Evolutionary conservation across 139 green algal genomes (phyloP), one percentile per base, ranked within the genome.

Genomic region (Edaphochlamys debaryana): DNA sequence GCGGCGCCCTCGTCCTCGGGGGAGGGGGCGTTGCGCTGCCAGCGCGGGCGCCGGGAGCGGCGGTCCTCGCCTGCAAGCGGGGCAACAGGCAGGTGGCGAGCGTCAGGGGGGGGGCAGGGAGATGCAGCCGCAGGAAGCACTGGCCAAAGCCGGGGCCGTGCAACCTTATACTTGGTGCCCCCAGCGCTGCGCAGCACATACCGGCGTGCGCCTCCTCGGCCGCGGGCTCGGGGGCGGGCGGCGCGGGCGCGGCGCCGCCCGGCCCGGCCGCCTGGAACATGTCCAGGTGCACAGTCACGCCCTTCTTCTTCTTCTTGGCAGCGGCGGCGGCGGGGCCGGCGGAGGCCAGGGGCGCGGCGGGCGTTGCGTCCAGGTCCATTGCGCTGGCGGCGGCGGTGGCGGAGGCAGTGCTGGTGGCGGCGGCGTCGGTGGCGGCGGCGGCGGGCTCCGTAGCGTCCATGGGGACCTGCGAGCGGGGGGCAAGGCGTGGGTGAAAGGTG

Each of bases 261-360:
- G 30, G 15, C 11, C 56, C 60, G 3, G 29, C 40, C 7, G 75
- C 19, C 41, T 72, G 52, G 25, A 73, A 73, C 23, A 52, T 54
- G 41, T 81, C 75, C 42, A 71, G 75, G 75, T 69, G 38, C 29
- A 80, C 32, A 27, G 23, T 80, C 9, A 60, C 30, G 56, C 73
- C 73, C 73, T 80, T 70, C 36, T 70, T 70, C 36, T 70, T 80
- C 56, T 80, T 80, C 54, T 80, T 80, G 34, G 32, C n/a, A 5
- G 60, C 60, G 13, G 30, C 27, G 5, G 60, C 58, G 27, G 17
- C 40, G 36, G 37, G 36, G 54, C 36, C 27, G 72, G 25, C 52
- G 8, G 50, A 17, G 27, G 7, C 32, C 25, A 42, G 30, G 29
- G 13, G 20, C 30, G 48, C 48, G 48, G 48, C 67, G 9, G 66